A percentile compares a stretch with the other conserved stretches of the same genome.
These are phyloP conservation scores for Fraxinus latifolia DNA, from an alignment of 305 asterid genomes.

Conservation along the genomic window DNA sequence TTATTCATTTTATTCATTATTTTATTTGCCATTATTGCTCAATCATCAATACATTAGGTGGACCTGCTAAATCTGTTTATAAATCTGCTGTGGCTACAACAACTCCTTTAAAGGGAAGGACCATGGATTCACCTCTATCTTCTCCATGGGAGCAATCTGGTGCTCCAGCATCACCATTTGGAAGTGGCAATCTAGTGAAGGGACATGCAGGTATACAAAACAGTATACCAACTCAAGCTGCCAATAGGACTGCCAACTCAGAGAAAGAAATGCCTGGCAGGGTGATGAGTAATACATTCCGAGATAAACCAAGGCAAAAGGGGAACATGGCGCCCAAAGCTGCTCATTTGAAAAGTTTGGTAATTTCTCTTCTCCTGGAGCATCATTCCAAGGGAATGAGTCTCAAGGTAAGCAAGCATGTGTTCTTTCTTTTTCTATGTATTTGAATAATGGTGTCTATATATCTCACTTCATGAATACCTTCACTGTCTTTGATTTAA, in stretches of 20 bases:
- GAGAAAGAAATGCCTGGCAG: conserved; percentile 60
- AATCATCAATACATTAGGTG: conserved; percentile 41
- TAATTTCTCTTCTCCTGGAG: conserved; percentile 71
- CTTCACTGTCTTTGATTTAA: conserved; percentile 20
- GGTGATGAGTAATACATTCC: conserved; percentile 37
- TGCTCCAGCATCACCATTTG: conserved; percentile 52
- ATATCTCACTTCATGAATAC: conserved; percentile 3
- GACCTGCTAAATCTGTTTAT: conserved; percentile 57
- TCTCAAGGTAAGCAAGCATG: conserved; percentile 57
- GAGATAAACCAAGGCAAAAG: conserved; percentile 47
- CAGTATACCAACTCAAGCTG: conserved; percentile 37
- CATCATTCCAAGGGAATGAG: conserved; percentile 75
- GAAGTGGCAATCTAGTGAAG: conserved; percentile 51
- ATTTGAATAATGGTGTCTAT: background rate
- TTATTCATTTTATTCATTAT: conserved; percentile 5
- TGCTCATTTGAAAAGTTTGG: conserved; percentile 65
- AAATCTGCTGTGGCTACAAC: conserved; percentile 52
- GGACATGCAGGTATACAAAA: conserved; percentile 45
- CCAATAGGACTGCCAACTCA: conserved; percentile 40
- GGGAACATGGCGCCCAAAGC: conserved; percentile 44
- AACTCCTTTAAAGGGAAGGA: conserved; percentile 56
- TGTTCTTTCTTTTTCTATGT: background rate
- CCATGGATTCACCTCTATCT: conserved; percentile 61
- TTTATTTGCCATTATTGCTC: conserved; percentile 16
- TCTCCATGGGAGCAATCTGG: conserved; percentile 57